These are phyloP conservation scores for Dothidotthia symphoricarpi DNA, from an alignment of 2,329 filamentous ascomycete genomes.

Conservation along the genomic window DNA sequence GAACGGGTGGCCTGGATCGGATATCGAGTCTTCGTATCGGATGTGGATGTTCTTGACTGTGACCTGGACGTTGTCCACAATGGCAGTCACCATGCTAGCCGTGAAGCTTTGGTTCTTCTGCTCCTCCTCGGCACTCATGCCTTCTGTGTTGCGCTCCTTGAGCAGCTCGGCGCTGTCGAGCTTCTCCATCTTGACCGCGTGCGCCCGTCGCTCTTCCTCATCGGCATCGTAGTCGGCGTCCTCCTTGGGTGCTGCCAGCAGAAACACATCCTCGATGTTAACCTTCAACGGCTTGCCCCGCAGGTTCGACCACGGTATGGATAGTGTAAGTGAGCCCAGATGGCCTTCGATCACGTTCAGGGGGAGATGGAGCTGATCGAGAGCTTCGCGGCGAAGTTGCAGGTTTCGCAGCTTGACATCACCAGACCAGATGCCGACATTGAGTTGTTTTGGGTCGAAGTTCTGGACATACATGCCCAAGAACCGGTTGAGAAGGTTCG, in stretches of 20 bases:
- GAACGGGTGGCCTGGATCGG: constrained; percentile 91
- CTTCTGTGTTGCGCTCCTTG: constrained; percentile 88
- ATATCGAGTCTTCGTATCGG: constrained; percentile 96
- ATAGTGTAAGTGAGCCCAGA: constrained; percentile 83
- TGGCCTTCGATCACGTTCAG: constrained; percentile 97
- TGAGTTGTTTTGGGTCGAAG: constrained; percentile 95
- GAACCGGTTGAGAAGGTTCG: constrained; percentile 97
- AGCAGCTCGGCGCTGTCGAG: constrained; percentile 93
- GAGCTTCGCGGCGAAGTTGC: constrained; percentile 87
- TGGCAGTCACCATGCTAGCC: constrained; percentile 88
- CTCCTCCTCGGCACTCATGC: constrained; percentile 91
- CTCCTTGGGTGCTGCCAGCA: constrained; percentile 92
- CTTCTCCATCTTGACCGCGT: constrained; percentile 98
- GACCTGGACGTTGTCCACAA: constrained; percentile 97
- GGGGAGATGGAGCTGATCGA: constrained; percentile 94
- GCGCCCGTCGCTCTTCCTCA: constrained; percentile 82
- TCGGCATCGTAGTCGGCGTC: constrained; percentile 90
- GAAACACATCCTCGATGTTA: constrained; percentile 93
- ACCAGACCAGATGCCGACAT: constrained; percentile 98
- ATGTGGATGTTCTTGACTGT: constrained; percentile 98
- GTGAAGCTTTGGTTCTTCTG: constrained; percentile 98
- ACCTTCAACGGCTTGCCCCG: constrained; percentile 92
- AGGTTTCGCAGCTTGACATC: constrained; percentile 94
- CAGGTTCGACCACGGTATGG: constrained; percentile 97
- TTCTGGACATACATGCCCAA: constrained; percentile 99